A percentile compares a stretch with the other conserved stretches of the same genome.
phyloP scores from a whole-genome alignment of 164 flowering plant genomes.

The Nymphaea thermarum region DNA sequence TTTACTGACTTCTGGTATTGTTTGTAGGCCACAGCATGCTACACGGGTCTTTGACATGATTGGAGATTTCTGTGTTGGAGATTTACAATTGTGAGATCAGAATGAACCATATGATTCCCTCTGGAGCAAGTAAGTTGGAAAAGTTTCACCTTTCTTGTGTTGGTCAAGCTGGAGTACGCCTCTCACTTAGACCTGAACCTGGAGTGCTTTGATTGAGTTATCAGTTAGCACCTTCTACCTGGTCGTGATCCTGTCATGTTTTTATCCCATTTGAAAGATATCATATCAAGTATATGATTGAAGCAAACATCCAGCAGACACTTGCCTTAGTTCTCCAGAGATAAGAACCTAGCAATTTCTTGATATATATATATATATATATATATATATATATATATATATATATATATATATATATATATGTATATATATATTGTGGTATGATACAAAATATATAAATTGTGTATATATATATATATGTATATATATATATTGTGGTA shows the following conservation, averaged over 20 bases:
- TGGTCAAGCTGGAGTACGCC: not conserved
- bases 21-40: slow-evolving; percentile 94
- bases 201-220: not conserved
- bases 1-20: not conserved
- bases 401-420: too few relatives aligned
- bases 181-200: too few relatives aligned
- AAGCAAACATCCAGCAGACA: not conserved
- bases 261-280: not conserved
- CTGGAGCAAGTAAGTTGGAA: not conserved
- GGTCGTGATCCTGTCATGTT: not conserved
- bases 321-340: not conserved
- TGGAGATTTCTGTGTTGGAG: slow-evolving; percentile 84
- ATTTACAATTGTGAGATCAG: slow-evolving; percentile 26
- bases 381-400: too few relatives aligned
- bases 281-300: not conserved
- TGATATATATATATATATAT: too few relatives aligned
- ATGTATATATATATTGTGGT: too few relatives aligned
- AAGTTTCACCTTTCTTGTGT: not conserved
- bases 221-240: not conserved
- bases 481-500: too few relatives aligned
- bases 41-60: slow-evolving; percentile 91
- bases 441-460: too few relatives aligned
- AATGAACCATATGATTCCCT: not conserved
- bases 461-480: too few relatives aligned
- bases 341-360: too few relatives aligned